These are phyloP conservation scores for Ascodesmis nigricans DNA, from an alignment of 495 filamentous ascomycete species.

Conservation along the genomic window DNA sequence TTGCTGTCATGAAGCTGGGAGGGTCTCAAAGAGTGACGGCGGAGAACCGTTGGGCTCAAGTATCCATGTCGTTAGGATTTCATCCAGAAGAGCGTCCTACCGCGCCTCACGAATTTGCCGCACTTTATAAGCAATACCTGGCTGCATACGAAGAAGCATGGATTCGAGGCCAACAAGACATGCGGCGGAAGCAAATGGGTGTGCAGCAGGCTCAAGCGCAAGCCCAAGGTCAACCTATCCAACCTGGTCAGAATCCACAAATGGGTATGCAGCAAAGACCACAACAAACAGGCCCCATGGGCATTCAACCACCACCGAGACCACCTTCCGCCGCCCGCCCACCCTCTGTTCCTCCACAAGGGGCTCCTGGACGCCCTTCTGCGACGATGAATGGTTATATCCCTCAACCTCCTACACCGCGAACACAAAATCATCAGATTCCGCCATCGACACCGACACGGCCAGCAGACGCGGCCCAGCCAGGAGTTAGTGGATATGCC, in stretches of 20 bases:
- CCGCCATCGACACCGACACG: too few species aligned
- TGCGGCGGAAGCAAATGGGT: conserved; percentile 33
- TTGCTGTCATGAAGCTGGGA: conserved; percentile 47
- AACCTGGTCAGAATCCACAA: conserved; percentile 23
- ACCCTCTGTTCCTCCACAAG: too few species aligned
- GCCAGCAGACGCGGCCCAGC: too few species aligned
- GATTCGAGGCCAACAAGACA: conserved; percentile 33
- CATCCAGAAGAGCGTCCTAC: conserved; percentile 39
- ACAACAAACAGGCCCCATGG: not conserved
- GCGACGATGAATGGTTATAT: conserved; percentile 17
- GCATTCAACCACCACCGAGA: conserved; percentile 16
- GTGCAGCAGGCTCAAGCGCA: conserved; percentile 27
- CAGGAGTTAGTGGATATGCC: too few species aligned
- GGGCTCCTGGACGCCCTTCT: conserved; percentile 24
- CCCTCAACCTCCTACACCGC: conserved; percentile 11
- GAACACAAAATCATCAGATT: conserved; percentile 12
- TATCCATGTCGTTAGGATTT: conserved; percentile 47
- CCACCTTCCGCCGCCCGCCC: too few species aligned
- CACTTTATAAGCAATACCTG: conserved; percentile 53
- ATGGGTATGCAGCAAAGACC: conserved; percentile 16
- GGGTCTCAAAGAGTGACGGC: conserved; percentile 54
- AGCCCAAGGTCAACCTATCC: conserved; percentile 23
- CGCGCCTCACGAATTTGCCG: conserved; percentile 44
- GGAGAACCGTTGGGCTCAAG: conserved; percentile 45
- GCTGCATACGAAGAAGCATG: conserved; percentile 52